Percentiles rank a stretch among this genome's conserved stretches.
phyloP scores from a whole-genome alignment of 139 green algal species.

The Pedinophyceae sp. region DNA sequence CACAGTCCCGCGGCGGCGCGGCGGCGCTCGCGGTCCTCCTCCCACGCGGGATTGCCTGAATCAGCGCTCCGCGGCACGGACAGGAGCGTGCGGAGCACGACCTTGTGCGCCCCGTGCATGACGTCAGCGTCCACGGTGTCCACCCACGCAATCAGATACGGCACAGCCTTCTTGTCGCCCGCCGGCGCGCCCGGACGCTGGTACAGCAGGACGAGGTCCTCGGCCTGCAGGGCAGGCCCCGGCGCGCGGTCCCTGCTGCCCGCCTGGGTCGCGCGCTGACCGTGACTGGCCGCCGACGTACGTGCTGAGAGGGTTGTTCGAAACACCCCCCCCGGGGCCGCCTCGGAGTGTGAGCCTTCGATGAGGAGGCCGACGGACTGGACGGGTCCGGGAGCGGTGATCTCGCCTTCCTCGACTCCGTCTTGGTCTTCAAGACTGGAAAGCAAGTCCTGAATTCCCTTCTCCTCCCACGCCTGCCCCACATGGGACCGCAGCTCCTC shows the following conservation, averaged over 20 bases:
- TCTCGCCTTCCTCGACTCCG: constrained; percentile 12
- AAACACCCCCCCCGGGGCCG: background rate
- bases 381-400: no score
- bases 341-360: constrained; percentile 7
- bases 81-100: background rate
- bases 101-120: background rate
- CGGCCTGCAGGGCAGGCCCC: background rate
- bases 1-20: background rate
- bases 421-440: background rate
- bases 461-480: constrained; percentile 18
- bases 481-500: constrained; percentile 34
- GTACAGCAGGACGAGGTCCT: constrained; percentile 18
- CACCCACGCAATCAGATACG: constrained; percentile 4
- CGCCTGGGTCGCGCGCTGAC: no score
- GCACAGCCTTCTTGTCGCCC: constrained; percentile 9
- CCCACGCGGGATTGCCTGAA: background rate
- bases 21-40: constrained; percentile 1
- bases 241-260: background rate
- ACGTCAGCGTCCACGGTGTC: background rate
- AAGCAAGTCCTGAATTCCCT: constrained; percentile 7
- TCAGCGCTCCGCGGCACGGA: no score
- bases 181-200: no score
- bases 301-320: no score
- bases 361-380: constrained; percentile 8
- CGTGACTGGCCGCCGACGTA: no score